Conservation (phyloP, 2,329 filamentous ascomycete genomes). For the Xylariaceae sp. region DNA sequence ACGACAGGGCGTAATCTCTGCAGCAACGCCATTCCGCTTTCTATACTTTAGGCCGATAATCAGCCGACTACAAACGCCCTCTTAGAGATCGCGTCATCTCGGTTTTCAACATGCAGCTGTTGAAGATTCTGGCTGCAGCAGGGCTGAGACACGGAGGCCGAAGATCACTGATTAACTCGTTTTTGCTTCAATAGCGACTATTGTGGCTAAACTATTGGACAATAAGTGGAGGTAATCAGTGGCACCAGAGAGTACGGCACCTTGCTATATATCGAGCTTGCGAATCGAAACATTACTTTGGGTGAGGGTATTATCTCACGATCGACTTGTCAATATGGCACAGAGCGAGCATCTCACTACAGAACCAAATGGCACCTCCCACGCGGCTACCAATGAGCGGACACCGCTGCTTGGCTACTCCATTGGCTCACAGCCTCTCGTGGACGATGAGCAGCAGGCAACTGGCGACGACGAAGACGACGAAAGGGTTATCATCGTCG, state of each 20-base stretch:
- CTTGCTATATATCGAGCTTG: too few relatives aligned
- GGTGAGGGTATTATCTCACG: too few relatives aligned
- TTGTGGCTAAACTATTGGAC: too few relatives aligned
- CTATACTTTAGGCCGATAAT: constrained; percentile 15
- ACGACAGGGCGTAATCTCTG: neutral
- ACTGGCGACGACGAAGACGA: constrained; percentile 46
- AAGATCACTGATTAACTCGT: neutral
- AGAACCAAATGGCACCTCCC: constrained; percentile 13
- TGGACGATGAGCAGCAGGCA: constrained; percentile 15
- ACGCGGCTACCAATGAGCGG: constrained; percentile 15
- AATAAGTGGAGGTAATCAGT: too few relatives aligned
- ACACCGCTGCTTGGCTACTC: constrained; percentile 33
- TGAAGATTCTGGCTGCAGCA: too few relatives aligned
- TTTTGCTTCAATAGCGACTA: too few relatives aligned
- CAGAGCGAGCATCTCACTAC: constrained; percentile 16
- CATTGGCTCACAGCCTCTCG: constrained; percentile 1
- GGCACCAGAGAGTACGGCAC: too few relatives aligned
- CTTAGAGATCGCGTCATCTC: neutral
- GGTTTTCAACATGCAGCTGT: too few relatives aligned
- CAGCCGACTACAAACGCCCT: neutral
- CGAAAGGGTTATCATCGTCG: constrained; percentile 54
- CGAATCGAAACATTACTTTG: too few relatives aligned
- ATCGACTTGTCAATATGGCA: constrained; percentile 24
- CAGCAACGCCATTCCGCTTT: constrained; percentile 16
- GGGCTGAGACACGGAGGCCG: too few relatives aligned